Evolutionary conservation across 768 basidiomycete species (phyloP).

Genomic region (Hypsizygus marmoreus): DNA sequence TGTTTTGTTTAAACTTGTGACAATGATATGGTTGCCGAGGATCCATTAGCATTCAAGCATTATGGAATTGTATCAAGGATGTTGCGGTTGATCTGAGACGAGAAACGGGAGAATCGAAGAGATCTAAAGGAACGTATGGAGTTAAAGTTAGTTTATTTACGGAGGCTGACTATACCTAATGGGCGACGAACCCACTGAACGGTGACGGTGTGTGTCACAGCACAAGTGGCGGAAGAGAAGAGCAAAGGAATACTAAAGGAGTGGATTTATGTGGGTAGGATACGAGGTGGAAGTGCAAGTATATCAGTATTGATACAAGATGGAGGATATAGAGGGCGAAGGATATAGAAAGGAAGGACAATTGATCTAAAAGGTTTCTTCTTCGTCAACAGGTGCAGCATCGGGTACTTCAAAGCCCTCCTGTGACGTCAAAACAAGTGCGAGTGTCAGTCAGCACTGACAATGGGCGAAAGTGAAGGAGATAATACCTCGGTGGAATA

Average conservation of each 20-base stretch:
- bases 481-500: constrained; percentile 88
- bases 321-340: constrained; percentile 6
- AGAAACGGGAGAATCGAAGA: too few relatives aligned
- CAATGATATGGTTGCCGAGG: too few relatives aligned
- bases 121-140: too few relatives aligned
- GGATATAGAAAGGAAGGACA: constrained; percentile 15
- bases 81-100: too few relatives aligned
- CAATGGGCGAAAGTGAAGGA: neutral
- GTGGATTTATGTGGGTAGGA: constrained; percentile 5
- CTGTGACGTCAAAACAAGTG: constrained; percentile 38
- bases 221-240: too few relatives aligned
- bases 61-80: too few relatives aligned
- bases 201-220: neutral
- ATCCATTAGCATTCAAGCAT: too few relatives aligned
- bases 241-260: constrained; percentile 36
- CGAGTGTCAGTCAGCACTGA: constrained; percentile 6
- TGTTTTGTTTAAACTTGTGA: too few relatives aligned
- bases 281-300: constrained; percentile 10
- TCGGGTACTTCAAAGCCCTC: constrained; percentile 95
- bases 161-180: too few relatives aligned
- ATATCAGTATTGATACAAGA: constrained; percentile 16
- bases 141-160: too few relatives aligned
- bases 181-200: neutral
- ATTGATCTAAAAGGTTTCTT: constrained; percentile 69
- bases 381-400: constrained; percentile 61